Evolutionary conservation across 495 filamentous ascomycete genomes (phyloP), one percentile per base, ranked within the genome.

Genomic region (Xylaria palmicola): DNA sequence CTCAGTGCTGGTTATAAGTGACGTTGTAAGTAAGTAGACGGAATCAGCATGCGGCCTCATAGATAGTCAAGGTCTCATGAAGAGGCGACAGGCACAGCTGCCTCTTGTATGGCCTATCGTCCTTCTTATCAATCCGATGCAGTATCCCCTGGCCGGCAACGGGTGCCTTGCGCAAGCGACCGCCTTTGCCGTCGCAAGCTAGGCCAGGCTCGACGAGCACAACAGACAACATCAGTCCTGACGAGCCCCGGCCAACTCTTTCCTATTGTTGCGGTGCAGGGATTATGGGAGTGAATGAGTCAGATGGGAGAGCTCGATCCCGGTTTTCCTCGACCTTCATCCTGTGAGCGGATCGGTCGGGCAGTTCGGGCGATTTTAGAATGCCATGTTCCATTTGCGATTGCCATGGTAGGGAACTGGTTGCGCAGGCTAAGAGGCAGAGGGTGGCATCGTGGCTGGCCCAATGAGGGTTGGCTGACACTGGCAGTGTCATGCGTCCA

Each of bases 391-490:
- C 29, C 49, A 17, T 50, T 58, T 58, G 45, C 52, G 59, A 64
- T 72, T 72, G 62, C 64, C 62, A 69, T 71, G 43, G 32, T 45
- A 52, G 59, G n/a, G n/a, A n/a, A n/a, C 62, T 67, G 41, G 56
- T 57, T 68, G 60, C 62, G 59, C 47, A 51, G 51, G 51, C 53
- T 20, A 48, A 36, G 34, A 40, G 48, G 36, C 58, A 64, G 59
- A 52, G 60, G 69, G 66, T 66, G 64, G 60, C 55, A 72, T 67
- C 55, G 51, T 69, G 69, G 68, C 69, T 72, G 65, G 66, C 62
- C 67, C 68, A 71, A 68, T 67, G 64, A 63, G 67, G 68, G 67
- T 69, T 69, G 65, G 59, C 67, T 72, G 69, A 69, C 69, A 67
- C 61, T 62, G 61, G 48, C 56, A 50, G 63, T 62, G 69, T 72